Evolutionary conservation across 176 grass and related monocot genomes (phyloP).

Genomic region (Rhipidocladum racemiflorum): DNA sequence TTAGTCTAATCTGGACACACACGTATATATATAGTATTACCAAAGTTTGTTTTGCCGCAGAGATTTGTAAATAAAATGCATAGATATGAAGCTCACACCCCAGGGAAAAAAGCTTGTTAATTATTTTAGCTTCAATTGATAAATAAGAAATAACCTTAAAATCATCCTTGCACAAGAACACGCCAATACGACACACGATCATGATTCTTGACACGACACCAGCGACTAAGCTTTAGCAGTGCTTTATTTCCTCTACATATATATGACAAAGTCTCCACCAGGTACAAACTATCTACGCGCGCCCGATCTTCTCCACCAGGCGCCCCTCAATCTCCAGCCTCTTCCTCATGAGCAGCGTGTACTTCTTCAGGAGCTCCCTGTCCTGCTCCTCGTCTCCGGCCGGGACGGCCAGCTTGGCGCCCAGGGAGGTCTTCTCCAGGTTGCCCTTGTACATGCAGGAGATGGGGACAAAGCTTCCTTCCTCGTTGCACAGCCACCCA

Average conservation of each 20-base stretch:
- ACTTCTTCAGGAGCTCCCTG: slow-evolving; percentile 54
- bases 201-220: background rate
- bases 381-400: slow-evolving; percentile 38
- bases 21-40: too few relatives aligned
- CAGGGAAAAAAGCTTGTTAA: background rate
- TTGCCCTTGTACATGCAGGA: slow-evolving; percentile 59
- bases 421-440: slow-evolving; percentile 69
- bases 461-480: slow-evolving; percentile 70
- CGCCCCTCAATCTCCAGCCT: slow-evolving; percentile 78
- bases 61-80: too few relatives aligned
- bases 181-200: background rate
- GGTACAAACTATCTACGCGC: slow-evolving; percentile 18
- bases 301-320: slow-evolving; percentile 65
- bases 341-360: slow-evolving; percentile 68
- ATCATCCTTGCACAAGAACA: background rate
- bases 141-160: background rate
- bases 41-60: too few relatives aligned
- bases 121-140: background rate
- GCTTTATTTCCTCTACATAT: slow-evolving; percentile 17
- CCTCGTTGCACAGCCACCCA: slow-evolving; percentile 79
- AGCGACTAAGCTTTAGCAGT: background rate
- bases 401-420: slow-evolving; percentile 50
- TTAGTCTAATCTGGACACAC: too few relatives aligned
- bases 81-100: background rate
- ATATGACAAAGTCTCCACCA: too few relatives aligned